phyloP scores from a whole-genome alignment of 495 filamentous ascomycete species.

The Neurospora pannonica region DNA sequence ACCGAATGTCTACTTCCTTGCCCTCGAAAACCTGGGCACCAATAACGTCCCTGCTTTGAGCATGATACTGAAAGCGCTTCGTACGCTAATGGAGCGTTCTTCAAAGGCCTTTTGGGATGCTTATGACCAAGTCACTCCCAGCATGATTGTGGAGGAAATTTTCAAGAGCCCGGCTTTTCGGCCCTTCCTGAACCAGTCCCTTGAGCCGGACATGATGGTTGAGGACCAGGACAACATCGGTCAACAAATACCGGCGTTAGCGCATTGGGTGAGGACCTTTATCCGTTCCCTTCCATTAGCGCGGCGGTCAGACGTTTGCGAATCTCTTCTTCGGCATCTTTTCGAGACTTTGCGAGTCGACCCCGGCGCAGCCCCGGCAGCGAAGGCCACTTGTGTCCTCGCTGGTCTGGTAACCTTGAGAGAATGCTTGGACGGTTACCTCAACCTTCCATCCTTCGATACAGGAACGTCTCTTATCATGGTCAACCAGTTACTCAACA shows the following conservation, averaged over 20 bases:
- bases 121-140: constrained; percentile 66
- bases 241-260: constrained; percentile 30
- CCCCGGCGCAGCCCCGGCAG: constrained; percentile 20
- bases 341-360: constrained; percentile 54
- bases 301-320: constrained; percentile 63
- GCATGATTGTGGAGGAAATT: constrained; percentile 63
- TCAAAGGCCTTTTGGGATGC: constrained; percentile 78
- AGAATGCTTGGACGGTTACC: constrained; percentile 36
- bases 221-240: constrained; percentile 46
- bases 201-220: constrained; percentile 44
- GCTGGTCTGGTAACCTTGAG: constrained; percentile 37
- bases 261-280: constrained; percentile 64
- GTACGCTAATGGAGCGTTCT: constrained; percentile 58
- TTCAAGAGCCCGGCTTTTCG: constrained; percentile 62
- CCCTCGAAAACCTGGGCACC: constrained; percentile 62
- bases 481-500: constrained; percentile 41
- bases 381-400: constrained; percentile 34
- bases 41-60: constrained; percentile 48
- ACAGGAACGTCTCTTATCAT: constrained; percentile 39
- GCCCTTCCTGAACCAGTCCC: constrained; percentile 46
- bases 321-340: constrained; percentile 58
- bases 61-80: constrained; percentile 55
- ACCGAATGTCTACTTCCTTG: constrained; percentile 61
- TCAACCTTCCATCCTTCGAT: constrained; percentile 30
- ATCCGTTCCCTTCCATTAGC: constrained; percentile 63